phyloP scores from a whole-genome alignment of 208 protist genomes.

The Leishmania guyanensis region DNA sequence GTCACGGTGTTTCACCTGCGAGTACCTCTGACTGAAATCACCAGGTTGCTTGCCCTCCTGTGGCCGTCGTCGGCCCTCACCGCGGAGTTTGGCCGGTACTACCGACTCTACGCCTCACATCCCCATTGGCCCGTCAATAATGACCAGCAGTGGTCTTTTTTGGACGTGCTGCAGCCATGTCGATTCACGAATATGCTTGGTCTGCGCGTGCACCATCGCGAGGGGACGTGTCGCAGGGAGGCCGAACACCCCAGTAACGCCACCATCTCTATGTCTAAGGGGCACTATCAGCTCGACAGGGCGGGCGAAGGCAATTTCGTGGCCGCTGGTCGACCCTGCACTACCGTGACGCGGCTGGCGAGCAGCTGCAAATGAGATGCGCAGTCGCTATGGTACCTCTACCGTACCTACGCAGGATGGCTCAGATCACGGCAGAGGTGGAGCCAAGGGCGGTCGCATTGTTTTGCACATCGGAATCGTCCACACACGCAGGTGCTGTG shows the following conservation, averaged over 20 bases:
- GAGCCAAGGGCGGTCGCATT: neutral
- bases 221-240: slow-evolving; percentile 20
- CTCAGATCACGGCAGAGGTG: neutral
- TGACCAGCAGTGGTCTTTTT: slow-evolving; percentile 8
- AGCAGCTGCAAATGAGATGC: slow-evolving; percentile 23
- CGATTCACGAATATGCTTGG: slow-evolving; percentile 9
- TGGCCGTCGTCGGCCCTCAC: slow-evolving; percentile 17
- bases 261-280: slow-evolving; percentile 4
- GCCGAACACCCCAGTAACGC: slow-evolving; percentile 13
- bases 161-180: slow-evolving; percentile 14
- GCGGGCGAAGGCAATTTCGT: neutral
- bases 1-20: slow-evolving; percentile 21
- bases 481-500: neutral
- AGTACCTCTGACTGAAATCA: slow-evolving; percentile 14
- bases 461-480: neutral
- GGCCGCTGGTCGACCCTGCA: neutral
- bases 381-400: slow-evolving; percentile 9
- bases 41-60: slow-evolving; percentile 24
- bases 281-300: slow-evolving; percentile 15
- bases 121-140: slow-evolving; percentile 15
- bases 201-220: slow-evolving; percentile 15
- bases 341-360: slow-evolving; percentile 13
- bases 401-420: neutral
- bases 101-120: slow-evolving; percentile 13
- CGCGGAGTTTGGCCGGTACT: slow-evolving; percentile 21